Percentiles rank a stretch among this genome's conserved stretches.
Evolutionary conservation across 768 basidiomycete species (phyloP).

Genomic region (Galerina marginata): DNA sequence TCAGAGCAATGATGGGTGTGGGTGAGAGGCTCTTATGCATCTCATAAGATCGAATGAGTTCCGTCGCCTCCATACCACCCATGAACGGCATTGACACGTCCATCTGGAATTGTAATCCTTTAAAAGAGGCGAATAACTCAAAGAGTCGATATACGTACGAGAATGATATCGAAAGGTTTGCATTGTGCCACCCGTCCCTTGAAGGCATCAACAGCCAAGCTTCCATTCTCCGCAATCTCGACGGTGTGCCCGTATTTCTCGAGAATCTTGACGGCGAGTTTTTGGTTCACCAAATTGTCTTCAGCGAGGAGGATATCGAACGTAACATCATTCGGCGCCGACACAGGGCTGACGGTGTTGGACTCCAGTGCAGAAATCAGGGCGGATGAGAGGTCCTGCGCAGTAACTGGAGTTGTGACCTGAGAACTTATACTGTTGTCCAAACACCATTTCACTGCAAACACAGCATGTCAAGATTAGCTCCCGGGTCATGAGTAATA

Average conservation of each 20-base stretch:
- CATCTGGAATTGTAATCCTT: conserved; percentile 63
- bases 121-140: background rate
- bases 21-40: conserved; percentile 67
- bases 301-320: conserved; percentile 97
- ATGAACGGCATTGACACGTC: conserved; percentile 98
- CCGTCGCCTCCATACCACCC: conserved; percentile 98
- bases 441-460: conserved; percentile 90
- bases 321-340: conserved; percentile 82
- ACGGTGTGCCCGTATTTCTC: conserved; percentile 96
- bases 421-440: conserved; percentile 97
- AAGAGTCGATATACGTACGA: conserved; percentile 57
- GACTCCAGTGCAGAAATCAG: conserved; percentile 94
- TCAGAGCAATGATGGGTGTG: conserved; percentile 94
- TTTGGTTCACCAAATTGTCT: conserved; percentile 96
- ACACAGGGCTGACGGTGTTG: conserved; percentile 89
- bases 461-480: background rate
- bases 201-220: conserved; percentile 90
- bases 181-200: conserved; percentile 73
- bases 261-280: conserved; percentile 93
- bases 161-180: conserved; percentile 88
- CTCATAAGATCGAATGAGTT: conserved; percentile 88
- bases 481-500: conserved; percentile 11
- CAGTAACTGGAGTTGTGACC: conserved; percentile 87
- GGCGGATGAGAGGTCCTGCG: conserved; percentile 90
- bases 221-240: conserved; percentile 97